Evolutionary conservation across 228 moss, liverwort and hornwort genomes (phyloP), one percentile per base, ranked within the genome.

Genomic region (Sphagnum fallax): DNA sequence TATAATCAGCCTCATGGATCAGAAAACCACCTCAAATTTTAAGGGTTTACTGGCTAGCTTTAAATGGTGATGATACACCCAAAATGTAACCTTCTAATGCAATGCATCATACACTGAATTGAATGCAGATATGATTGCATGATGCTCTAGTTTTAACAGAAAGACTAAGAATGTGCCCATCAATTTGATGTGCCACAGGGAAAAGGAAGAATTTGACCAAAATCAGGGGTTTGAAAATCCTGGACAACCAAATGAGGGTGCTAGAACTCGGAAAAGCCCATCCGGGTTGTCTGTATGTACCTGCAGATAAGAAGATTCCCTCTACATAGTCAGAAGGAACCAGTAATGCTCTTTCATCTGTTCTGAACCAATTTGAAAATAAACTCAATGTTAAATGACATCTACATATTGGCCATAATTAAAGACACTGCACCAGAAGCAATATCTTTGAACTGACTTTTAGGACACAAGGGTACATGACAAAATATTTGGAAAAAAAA

Each of bases 281-380:
- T 91, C 93, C 52, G 97, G 97, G 65, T 97, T 97, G 78, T 93
- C 93, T 10, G 97, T 88, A 64, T 97, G 97, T 11, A 93, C 92
- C 89, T 89, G 89, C 75, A 76, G 47, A 73, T 53, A 48, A 60
- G 69, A 16, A 66, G 16, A 48, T 10, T 57, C 48, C 32, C 32
- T 32, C 32, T 32, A 32, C 32, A 32, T 32, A 32, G 32, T 32
- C 47, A 53, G 52, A 48, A 52, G 53, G 51, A 0, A 47, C 51
- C 51, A 68, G 50, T 16, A 8, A 63, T 63, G 8, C 6, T 8
- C 14, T 4, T 16, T 16, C 8, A 16, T 63, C 18, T 63, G n/a
- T 6, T 5, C 49, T 63, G n/a, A 9, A 18, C 53, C 14, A 10
- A 8, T n/a, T 49, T 63, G 6, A 1, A 10, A 49, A 5, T 52